phyloP scores from a whole-genome alignment of 106 monocot genomes.

The Phalaenopsis aphrodite region DNA sequence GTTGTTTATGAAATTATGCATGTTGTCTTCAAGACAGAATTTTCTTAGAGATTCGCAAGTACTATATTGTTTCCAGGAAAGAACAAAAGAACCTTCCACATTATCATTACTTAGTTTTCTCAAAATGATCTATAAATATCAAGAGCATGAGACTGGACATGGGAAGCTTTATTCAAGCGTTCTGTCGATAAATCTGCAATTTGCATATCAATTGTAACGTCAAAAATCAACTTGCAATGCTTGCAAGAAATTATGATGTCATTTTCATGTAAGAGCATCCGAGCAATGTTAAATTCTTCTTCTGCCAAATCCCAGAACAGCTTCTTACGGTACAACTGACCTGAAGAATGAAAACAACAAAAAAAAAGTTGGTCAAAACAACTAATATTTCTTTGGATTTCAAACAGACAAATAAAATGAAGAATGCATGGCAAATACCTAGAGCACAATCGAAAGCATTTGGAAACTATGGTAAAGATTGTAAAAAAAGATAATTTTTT shows the following conservation, averaged over 20 bases:
- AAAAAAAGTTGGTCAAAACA: neutral
- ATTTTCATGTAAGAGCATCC: conserved; percentile 36
- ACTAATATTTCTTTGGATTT: neutral
- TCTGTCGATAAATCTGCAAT: conserved; percentile 48
- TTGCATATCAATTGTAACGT: conserved; percentile 44
- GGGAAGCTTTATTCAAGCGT: conserved; percentile 18
- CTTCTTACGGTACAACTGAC: conserved; percentile 57
- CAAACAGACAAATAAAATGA: neutral
- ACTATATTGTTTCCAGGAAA: neutral
- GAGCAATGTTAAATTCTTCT: conserved; percentile 43
- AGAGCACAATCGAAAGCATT: conserved; percentile 44
- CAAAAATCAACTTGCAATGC: conserved; percentile 42
- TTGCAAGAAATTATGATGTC: conserved; percentile 47
- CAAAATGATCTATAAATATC: conserved; percentile 39
- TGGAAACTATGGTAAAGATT: conserved; percentile 36
- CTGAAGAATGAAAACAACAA: conserved; percentile 22
- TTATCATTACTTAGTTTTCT: conserved; percentile 33
- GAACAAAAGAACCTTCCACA: conserved; percentile 13
- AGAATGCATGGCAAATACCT: conserved; percentile 51
- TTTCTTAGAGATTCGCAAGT: neutral
- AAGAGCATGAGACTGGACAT: conserved; percentile 24
- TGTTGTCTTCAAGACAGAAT: neutral
- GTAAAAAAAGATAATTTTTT: conserved; percentile 42
- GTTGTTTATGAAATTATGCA: neutral
- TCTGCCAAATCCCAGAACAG: conserved; percentile 52